Evolutionary conservation across 768 basidiomycete species (phyloP), one percentile per base, ranked within the genome.

Genomic region (Exidia glandulosa): DNA sequence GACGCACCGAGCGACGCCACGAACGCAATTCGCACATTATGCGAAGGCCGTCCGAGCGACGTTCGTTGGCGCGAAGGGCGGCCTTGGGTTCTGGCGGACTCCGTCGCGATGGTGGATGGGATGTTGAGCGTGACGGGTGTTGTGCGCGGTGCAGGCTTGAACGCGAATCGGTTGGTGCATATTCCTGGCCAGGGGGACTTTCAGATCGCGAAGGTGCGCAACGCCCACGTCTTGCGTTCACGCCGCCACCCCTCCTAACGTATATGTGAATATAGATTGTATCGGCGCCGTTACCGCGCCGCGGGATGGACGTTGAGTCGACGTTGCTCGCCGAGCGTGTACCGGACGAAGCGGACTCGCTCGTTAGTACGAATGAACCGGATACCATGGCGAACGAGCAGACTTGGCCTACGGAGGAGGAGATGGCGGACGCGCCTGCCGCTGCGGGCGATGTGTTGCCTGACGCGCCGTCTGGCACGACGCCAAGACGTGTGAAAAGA

Each of bases 371-470:
- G 56, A 94, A 95, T 69, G 84, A 89, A 27, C 90, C 88, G 3
- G 94, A 97, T 66, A 86, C 90, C 60, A 79, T 96, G 72, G 83
- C 80, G 34, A 96, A 95, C 69, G 95, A 99, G 67, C 95, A 99
- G 71, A 99, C 95, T 0, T 97, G 95, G 94, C 95, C 95, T 0
- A 95, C 93, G 0, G 93, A 97, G 70, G 95, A 97, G 67, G 95
- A 97, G 70, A 90, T 97, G 86, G 76, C 75, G 23, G 79, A 72
- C 5, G 73, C 67, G 0, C 63, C n/a, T 31, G 59, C 61, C 12
- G 63, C 65, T n/a, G 66, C 70, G 2, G 56, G 61, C n/a, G n/a
- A n/a, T n/a, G n/a, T n/a, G 3, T 68, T 89, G 16, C 85, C 88
- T 2, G 86, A 87, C 63, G 89, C 89, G 1, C 69, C 68, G 30